These are phyloP conservation scores for Hymenoscyphus salicellus DNA, from an alignment of 2,329 filamentous ascomycete species.

Conservation along the genomic window DNA sequence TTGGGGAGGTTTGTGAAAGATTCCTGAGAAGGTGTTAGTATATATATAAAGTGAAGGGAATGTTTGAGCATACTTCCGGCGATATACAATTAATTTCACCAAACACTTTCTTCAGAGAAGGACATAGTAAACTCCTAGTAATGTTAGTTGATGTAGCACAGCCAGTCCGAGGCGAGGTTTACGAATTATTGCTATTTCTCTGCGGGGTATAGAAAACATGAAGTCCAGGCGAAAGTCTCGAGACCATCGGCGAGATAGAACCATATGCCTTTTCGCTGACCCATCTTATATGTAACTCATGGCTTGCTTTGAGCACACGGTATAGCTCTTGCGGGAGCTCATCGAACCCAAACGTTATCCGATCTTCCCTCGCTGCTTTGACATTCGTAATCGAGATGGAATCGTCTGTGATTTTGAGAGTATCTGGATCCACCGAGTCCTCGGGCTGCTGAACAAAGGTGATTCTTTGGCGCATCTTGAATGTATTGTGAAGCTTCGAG, in stretches of 20 bases:
- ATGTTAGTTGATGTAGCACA: slow-evolving; percentile 8
- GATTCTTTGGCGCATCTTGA: slow-evolving; percentile 69
- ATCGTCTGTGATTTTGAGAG: slow-evolving; percentile 55
- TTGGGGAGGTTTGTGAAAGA: slow-evolving; percentile 62
- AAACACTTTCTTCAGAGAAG: slow-evolving; percentile 56
- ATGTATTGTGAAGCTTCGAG: slow-evolving; percentile 1
- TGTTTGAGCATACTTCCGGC: slow-evolving; percentile 41
- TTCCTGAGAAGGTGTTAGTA: slow-evolving; percentile 39
- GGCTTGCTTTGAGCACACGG: slow-evolving; percentile 58
- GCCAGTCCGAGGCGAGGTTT: slow-evolving; percentile 11
- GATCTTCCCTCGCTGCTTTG: slow-evolving; percentile 71
- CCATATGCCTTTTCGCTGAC: slow-evolving; percentile 56
- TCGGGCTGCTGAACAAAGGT: slow-evolving; percentile 73
- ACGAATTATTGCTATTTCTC: slow-evolving; percentile 26
- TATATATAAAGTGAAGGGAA: background rate
- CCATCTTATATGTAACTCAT: slow-evolving; percentile 80
- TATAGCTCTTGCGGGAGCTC: slow-evolving; percentile 71
- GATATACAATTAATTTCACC: slow-evolving; percentile 54
- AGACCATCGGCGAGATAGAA: slow-evolving; percentile 66
- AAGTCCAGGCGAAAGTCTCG: slow-evolving; percentile 73
- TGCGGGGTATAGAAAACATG: slow-evolving; percentile 73
- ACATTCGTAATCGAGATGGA: slow-evolving; percentile 58
- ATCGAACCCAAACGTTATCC: slow-evolving; percentile 67
- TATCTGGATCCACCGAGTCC: slow-evolving; percentile 60
- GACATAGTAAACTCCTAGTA: slow-evolving; percentile 52